A percentile compares a stretch with the other conserved stretches of the same genome.
Conservation (phyloP, 306 rosid genomes). For the Cicer cuneatum region DNA sequence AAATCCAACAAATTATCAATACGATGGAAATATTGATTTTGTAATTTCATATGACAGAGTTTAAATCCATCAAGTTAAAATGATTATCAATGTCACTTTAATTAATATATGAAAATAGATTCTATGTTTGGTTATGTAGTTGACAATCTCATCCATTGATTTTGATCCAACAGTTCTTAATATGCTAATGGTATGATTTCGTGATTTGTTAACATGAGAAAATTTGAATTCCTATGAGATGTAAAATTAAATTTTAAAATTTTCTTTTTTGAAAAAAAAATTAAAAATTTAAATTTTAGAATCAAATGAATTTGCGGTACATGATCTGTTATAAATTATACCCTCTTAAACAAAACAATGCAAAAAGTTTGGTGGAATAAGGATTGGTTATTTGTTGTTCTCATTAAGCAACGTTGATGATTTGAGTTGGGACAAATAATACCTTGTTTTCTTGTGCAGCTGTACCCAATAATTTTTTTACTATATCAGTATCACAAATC, state of each 20-base stretch:
- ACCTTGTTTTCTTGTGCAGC: background rate
- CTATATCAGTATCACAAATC: background rate
- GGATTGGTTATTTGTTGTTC: background rate
- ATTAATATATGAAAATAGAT: background rate
- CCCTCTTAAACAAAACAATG: background rate
- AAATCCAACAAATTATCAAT: background rate
- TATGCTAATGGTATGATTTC: background rate
- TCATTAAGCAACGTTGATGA: too few species aligned
- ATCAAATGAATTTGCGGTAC: background rate
- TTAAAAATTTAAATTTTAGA: background rate
- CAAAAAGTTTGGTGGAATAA: background rate
- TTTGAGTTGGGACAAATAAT: too few species aligned
- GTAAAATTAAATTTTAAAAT: too few species aligned
- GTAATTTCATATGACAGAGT: too few species aligned
- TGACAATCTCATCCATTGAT: background rate
- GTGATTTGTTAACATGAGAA: background rate
- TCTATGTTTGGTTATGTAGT: background rate
- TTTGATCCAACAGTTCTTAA: background rate
- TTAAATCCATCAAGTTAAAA: too few species aligned
- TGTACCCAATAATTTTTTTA: constrained; percentile 17
- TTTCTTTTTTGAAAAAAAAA: too few species aligned
- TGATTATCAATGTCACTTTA: too few species aligned
- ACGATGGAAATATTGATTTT: background rate
- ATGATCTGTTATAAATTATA: background rate
- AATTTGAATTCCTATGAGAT: background rate